Conservation (phyloP, 139 green algal species). For the Chlamydomonas sphaeroides region DNA sequence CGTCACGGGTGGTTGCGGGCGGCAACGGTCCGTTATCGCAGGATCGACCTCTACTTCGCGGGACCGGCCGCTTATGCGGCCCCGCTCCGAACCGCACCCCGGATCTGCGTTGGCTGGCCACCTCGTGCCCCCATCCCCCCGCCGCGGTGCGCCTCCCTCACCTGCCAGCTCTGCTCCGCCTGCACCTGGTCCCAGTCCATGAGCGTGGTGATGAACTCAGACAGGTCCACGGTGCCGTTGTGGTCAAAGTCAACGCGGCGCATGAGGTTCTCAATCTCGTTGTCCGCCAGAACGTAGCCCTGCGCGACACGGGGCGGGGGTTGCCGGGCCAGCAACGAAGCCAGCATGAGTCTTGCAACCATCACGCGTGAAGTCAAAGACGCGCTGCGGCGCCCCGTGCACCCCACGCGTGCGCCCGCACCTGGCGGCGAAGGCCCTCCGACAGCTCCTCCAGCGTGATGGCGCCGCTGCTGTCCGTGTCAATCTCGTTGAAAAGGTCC, state of each 20-base stretch:
- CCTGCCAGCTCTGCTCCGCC: constrained; percentile 53
- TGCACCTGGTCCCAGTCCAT: constrained; percentile 84
- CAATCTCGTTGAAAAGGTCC: constrained; percentile 72
- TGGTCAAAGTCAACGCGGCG: constrained; percentile 69
- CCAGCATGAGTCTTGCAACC: too few relatives aligned
- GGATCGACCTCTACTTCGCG: too few relatives aligned
- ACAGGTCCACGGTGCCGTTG: constrained; percentile 77
- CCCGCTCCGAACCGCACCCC: too few relatives aligned
- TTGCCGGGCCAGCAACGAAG: too few relatives aligned
- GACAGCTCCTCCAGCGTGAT: constrained; percentile 83
- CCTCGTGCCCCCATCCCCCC: too few relatives aligned
- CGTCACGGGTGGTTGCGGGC: too few relatives aligned
- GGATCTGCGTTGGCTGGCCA: too few relatives aligned
- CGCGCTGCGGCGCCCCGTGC: too few relatives aligned
- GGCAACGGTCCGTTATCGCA: too few relatives aligned
- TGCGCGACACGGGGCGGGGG: background rate
- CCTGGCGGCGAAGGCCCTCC: constrained; percentile 64
- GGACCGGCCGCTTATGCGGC: too few relatives aligned
- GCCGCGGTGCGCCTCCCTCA: background rate
- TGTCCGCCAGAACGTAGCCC: constrained; percentile 75
- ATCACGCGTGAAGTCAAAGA: too few relatives aligned
- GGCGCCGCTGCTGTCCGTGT: constrained; percentile 75
- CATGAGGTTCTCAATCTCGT: constrained; percentile 83
- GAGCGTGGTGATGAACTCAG: constrained; percentile 88
- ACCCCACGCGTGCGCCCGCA: background rate